phyloP scores from a whole-genome alignment of 441 rosid genomes.

The Croton setiger region DNA sequence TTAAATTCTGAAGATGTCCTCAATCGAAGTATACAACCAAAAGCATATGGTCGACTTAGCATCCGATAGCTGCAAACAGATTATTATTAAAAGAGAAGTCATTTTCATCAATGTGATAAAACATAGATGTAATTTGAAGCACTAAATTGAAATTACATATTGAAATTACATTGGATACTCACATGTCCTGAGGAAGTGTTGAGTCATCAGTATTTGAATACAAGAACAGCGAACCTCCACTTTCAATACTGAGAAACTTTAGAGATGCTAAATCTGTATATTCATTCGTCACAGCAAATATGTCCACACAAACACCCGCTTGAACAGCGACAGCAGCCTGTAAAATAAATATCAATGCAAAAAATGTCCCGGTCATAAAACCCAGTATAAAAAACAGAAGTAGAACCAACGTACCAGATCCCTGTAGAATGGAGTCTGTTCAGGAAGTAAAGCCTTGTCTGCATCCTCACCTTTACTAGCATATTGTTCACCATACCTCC shows the following conservation, averaged over 20 bases:
- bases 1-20: slow-evolving; percentile 94
- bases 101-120: slow-evolving; percentile 11
- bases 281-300: slow-evolving; percentile 96
- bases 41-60: slow-evolving; percentile 94
- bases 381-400: slow-evolving; percentile 15
- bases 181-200: slow-evolving; percentile 99
- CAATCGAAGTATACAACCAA: slow-evolving; percentile 80
- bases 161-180: slow-evolving; percentile 32
- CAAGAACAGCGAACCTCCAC: slow-evolving; percentile 88
- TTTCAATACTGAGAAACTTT: slow-evolving; percentile 96
- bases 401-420: slow-evolving; percentile 63
- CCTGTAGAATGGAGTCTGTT: slow-evolving; percentile 95
- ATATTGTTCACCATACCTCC: slow-evolving; percentile 97
- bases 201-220: slow-evolving; percentile 94
- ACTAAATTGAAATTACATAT: slow-evolving; percentile 7
- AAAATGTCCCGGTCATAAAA: slow-evolving; percentile 24
- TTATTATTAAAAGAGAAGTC: neutral
- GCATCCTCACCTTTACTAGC: slow-evolving; percentile 99
- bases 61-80: slow-evolving; percentile 66
- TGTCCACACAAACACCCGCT: slow-evolving; percentile 94
- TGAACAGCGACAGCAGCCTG: slow-evolving; percentile 98
- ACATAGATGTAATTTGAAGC: slow-evolving; percentile 5
- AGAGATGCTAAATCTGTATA: slow-evolving; percentile 97
- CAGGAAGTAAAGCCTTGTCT: slow-evolving; percentile 95
- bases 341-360: slow-evolving; percentile 45